Percentiles rank a stretch among this genome's conserved stretches.
phyloP scores from a whole-genome alignment of 2,329 filamentous ascomycete genomes.

The Phialocephala subalpina region DNA sequence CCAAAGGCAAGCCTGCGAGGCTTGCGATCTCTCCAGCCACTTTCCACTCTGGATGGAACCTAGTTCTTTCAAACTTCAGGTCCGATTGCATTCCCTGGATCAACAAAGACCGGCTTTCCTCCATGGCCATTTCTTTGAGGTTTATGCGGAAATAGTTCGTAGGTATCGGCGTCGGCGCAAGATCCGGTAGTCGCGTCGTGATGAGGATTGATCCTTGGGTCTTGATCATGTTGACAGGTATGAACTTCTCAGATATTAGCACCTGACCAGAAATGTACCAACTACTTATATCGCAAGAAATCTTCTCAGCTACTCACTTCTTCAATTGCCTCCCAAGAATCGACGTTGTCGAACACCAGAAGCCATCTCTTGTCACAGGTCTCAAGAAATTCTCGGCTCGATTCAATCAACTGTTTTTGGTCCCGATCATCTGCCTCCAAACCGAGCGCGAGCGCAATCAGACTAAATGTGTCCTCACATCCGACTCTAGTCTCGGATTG shows the following conservation, averaged over 20 bases:
- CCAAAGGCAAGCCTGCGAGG: conserved; percentile 29
- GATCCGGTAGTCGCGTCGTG: conserved; percentile 24
- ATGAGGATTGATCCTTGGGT: conserved; percentile 30
- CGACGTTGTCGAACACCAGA: conserved; percentile 34
- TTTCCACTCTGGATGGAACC: conserved; percentile 28
- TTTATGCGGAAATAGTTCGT: conserved; percentile 29
- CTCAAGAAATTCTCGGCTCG: conserved; percentile 30
- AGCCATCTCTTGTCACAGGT: conserved; percentile 30
- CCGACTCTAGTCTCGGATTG: conserved; percentile 37
- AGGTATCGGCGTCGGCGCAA: conserved; percentile 25
- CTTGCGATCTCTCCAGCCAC: conserved; percentile 31
- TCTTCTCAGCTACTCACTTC: background rate
- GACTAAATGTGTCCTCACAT: conserved; percentile 29
- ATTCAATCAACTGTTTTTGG: conserved; percentile 19
- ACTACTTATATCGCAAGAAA: background rate
- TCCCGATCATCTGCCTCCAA: conserved; percentile 25
- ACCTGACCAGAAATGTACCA: background rate
- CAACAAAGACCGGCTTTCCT: conserved; percentile 27
- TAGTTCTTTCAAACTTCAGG: conserved; percentile 22
- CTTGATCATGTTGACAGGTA: conserved; percentile 30
- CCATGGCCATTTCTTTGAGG: conserved; percentile 22
- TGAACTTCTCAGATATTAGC: conserved; percentile 13
- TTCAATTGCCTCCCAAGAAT: conserved; percentile 31
- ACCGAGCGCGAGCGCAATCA: conserved; percentile 25
- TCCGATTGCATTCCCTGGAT: conserved; percentile 25